Percentiles rank a stretch among this genome's conserved stretches.
These are phyloP conservation scores for Lactarius hengduanensis DNA, from an alignment of 768 basidiomycete species.

Conservation along the genomic window DNA sequence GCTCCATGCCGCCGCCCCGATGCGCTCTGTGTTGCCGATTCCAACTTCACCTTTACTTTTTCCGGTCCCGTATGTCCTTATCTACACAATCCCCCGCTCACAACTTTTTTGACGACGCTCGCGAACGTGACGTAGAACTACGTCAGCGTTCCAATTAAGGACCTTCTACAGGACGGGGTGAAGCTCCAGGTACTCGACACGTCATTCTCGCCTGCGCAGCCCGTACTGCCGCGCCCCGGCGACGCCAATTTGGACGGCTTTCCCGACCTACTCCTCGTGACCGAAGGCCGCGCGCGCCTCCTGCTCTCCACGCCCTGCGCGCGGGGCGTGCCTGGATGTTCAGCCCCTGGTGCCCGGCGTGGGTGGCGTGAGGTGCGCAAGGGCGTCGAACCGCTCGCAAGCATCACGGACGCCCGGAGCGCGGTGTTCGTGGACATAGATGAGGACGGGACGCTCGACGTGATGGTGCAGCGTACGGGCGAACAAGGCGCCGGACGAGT, in stretches of 20 bases:
- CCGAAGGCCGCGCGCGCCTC: conserved; percentile 57
- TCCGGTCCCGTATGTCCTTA: conserved; percentile 18
- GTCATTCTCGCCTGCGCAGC: conserved; percentile 62
- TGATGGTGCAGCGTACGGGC: conserved; percentile 87
- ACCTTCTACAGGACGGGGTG: conserved; percentile 48
- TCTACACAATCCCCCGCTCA: no score
- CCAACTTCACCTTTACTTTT: conserved; percentile 69
- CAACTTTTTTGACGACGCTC: background rate
- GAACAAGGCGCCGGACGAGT: conserved; percentile 59
- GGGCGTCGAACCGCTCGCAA: conserved; percentile 60
- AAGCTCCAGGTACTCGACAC: conserved; percentile 69
- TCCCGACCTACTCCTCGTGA: conserved; percentile 75
- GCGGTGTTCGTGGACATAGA: conserved; percentile 88
- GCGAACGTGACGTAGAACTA: conserved; percentile 50
- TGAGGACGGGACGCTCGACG: conserved; percentile 93
- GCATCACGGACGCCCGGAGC: conserved; percentile 74
- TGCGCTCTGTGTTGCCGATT: conserved; percentile 79
- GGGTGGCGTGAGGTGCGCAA: conserved; percentile 59
- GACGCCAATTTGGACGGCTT: conserved; percentile 94
- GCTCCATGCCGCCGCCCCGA: conserved; percentile 66
- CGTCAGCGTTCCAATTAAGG: conserved; percentile 60
- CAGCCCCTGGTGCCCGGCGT: conserved; percentile 51
- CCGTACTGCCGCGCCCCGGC: conserved; percentile 77
- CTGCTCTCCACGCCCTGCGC: conserved; percentile 63
- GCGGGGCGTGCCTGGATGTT: conserved; percentile 50